Evolutionary conservation across 371 early-diverging fungal genomes (phyloP), one percentile per base, ranked within the genome.

Genomic region (Circinella umbellata): DNA sequence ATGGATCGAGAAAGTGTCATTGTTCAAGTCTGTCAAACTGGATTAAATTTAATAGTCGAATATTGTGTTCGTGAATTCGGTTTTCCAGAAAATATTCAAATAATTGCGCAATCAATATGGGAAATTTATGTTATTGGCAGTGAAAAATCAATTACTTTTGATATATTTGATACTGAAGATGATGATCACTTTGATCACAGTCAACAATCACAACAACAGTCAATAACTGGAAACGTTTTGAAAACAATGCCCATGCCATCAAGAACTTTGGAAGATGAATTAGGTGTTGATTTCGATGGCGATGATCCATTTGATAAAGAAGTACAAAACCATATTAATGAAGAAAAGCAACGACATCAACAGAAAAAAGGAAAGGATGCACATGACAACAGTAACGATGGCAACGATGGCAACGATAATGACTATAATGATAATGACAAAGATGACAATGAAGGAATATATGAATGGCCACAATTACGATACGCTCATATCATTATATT

Each of bases 231-330:
- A 42, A 42, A 42, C 11, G 42, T 42, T 9, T 42, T 42, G 11
- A 42, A 42, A 42, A 9, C 11, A 42, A 42, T 11, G 11, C 42
- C 42, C 3, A 42, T 42, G 42, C 42, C 57, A 14, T 10, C 57
- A 18, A 18, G 7, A 34, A 57, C 65, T 0, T 34, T 64, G 13
- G 65, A 64, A 53, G 65, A 64, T n/a, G 65, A 64, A 53, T 34
- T 64, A 14, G 65, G 35, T 13, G 35, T 57, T 7, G 57, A 53
- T 64, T 49, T 64, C 0, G 53, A 53, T n/a, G 47, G 0, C 3
- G 11, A 15, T 2, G 27, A 27, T 27, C 1, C 27, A 27, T 27
- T 27, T 27, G 27, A 27, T 2, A 27, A 27, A 27, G 27, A 27
- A 27, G 27, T 27, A 27, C 27, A 27, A 27, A 27, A 27, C 27